Evolutionary conservation across 2,329 filamentous ascomycete species (phyloP), one percentile per base, ranked within the genome.

Genomic region (Elsinoe ampelina): DNA sequence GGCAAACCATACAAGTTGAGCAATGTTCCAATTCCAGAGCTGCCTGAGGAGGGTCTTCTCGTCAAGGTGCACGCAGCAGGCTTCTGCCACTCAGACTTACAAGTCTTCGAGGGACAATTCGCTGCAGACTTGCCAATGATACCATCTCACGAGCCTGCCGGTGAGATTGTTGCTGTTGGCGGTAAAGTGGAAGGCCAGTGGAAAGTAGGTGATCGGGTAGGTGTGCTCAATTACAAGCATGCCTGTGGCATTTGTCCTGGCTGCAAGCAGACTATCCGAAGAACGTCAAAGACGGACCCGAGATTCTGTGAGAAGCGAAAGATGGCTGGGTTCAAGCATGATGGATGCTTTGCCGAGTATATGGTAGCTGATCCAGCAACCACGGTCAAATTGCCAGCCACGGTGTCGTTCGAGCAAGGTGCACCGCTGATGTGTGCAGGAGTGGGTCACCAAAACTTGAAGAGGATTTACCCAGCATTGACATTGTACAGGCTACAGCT

Each of bases 221-320:
- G 45, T 35, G 45, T 50, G 45, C 45, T 50, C 12, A 50, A 50
- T 11, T 50, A 34, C 45, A 50, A 50, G 45, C 26, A 50, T 30
- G 20, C 45, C 8, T 50, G 30, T 35, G 45, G 45, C 7, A 20
- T 11, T 11, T 50, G 45, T n/a, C 45, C 45, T 35, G 45, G 45
- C 5, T 50, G 45, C 26, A 22, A 30, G 30, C 45, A 50, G 26
- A 35, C 45, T 19, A 35, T 50, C 6, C 45, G 45, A 7, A 34
- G 17, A 11, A 50, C 26, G 6, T 50, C 45, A 17, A 26, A 19
- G 5, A 50, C 45, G 34, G 45, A 50, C 34, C 45, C 45, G 2
- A 12, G 45, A 15, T 50, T 30, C 15, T 50, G 45, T 26, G 26
- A 50, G 15, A 34, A 50, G 10, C 12, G 45, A 12, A 15, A 26